These are phyloP conservation scores for Ogataea parapolymorpha DNA, from an alignment of 805 yeast genomes.

Conservation along the genomic window DNA sequence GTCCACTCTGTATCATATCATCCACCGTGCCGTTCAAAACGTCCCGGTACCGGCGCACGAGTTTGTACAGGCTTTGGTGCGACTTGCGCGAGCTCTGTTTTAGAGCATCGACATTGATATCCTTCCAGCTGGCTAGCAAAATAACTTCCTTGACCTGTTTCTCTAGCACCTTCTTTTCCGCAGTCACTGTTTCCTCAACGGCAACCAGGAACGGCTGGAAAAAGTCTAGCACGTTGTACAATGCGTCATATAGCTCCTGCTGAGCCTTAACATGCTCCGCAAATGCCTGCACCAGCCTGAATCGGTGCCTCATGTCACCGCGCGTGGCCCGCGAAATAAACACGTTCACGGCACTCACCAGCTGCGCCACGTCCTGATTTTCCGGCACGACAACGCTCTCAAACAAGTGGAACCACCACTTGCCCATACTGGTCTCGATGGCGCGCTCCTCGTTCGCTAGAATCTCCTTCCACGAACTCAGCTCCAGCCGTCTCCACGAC, in stretches of 20 bases:
- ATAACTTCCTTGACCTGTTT: slow-evolving; percentile 85
- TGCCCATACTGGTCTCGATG: slow-evolving; percentile 51
- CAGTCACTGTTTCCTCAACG: slow-evolving; percentile 44
- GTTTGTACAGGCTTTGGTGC: slow-evolving; percentile 77
- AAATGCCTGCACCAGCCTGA: slow-evolving; percentile 65
- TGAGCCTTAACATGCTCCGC: slow-evolving; percentile 42
- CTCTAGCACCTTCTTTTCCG: slow-evolving; percentile 53
- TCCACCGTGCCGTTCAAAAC: slow-evolving; percentile 51
- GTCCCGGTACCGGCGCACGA: slow-evolving; percentile 76
- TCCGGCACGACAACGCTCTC: slow-evolving; percentile 69
- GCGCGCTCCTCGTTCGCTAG: slow-evolving; percentile 60
- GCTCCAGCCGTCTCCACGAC: slow-evolving; percentile 86
- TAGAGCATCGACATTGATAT: slow-evolving; percentile 87
- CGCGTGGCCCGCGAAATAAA: slow-evolving; percentile 71
- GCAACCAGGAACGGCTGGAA: slow-evolving; percentile 61
- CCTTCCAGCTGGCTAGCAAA: slow-evolving; percentile 93
- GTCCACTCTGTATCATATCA: slow-evolving; percentile 57
- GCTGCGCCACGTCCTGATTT: slow-evolving; percentile 35
- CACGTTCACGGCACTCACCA: slow-evolving; percentile 61
- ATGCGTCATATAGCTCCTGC: slow-evolving; percentile 35
- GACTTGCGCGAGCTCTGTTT: slow-evolving; percentile 92
- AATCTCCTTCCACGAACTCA: slow-evolving; percentile 78
- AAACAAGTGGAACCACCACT: slow-evolving; percentile 90
- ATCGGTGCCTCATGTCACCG: slow-evolving; percentile 68
- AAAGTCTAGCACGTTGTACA: slow-evolving; percentile 57